Evolutionary conservation across 129 eudicot genomes (phyloP).

Genomic region (Logfia minima): DNA sequence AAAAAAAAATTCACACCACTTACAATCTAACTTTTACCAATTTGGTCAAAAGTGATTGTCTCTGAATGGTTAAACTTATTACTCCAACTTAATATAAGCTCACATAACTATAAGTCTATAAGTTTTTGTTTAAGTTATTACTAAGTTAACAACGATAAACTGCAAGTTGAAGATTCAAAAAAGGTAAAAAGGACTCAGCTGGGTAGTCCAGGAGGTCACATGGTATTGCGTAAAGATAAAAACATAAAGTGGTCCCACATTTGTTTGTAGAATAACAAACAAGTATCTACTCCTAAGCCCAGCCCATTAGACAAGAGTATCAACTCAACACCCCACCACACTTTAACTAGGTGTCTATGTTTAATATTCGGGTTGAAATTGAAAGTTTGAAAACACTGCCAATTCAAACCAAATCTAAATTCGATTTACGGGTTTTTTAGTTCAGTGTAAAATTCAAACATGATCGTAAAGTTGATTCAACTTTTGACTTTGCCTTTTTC

Average conservation of each 20-base stretch:
- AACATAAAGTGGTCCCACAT: slow-evolving; percentile 20
- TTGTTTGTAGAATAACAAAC: slow-evolving; percentile 22
- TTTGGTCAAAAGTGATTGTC: not conserved
- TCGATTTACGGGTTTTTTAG: too few relatives aligned
- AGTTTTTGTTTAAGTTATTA: too few relatives aligned
- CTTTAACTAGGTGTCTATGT: not conserved
- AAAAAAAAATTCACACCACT: not conserved
- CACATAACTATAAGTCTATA: too few relatives aligned
- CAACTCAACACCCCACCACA: slow-evolving; percentile 1
- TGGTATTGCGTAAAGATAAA: slow-evolving; percentile 29
- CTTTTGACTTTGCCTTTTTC: too few relatives aligned
- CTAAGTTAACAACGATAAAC: not conserved
- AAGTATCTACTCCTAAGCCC: slow-evolving; percentile 14
- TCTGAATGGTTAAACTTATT: too few relatives aligned
- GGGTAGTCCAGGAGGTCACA: slow-evolving; percentile 24
- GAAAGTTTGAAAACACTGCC: not conserved
- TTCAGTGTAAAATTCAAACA: not conserved
- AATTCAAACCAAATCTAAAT: not conserved
- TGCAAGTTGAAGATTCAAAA: not conserved
- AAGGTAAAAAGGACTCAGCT: not conserved
- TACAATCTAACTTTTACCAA: not conserved
- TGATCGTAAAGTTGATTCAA: not conserved
- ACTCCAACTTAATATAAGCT: too few relatives aligned
- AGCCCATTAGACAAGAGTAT: slow-evolving; percentile 30
- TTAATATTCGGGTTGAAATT: not conserved